These are phyloP conservation scores for Cubamyces lactineus DNA, from an alignment of 768 basidiomycete species.

Conservation along the genomic window DNA sequence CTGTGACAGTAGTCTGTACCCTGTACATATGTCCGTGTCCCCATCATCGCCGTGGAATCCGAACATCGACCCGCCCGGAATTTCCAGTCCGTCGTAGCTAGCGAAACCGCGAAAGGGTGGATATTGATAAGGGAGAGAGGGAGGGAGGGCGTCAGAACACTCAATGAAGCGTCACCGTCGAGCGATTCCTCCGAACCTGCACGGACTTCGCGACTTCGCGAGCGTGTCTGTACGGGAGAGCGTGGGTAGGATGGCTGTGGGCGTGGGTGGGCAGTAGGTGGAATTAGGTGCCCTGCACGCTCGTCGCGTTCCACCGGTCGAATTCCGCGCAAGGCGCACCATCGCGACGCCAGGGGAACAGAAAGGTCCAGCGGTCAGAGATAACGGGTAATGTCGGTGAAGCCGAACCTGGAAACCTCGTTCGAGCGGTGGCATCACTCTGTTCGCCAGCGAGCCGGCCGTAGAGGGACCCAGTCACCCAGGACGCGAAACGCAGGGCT, in stretches of 20 bases:
- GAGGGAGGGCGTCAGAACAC: constrained; percentile 4
- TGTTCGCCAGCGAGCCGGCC: too few species aligned
- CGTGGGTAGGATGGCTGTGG: too few species aligned
- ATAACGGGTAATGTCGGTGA: background rate
- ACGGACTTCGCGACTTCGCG: constrained; percentile 10
- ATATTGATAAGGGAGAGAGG: background rate
- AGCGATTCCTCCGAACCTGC: constrained; percentile 3
- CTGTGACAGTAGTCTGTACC: background rate
- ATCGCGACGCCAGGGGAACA: background rate
- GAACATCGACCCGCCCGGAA: too few species aligned
- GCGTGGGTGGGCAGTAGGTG: too few species aligned
- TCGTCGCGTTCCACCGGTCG: too few species aligned
- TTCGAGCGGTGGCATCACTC: too few species aligned
- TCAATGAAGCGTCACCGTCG: background rate
- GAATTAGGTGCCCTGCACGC: too few species aligned
- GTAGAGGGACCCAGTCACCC: too few species aligned
- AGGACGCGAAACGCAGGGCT: background rate
- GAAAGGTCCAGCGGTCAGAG: background rate
- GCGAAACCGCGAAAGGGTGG: too few species aligned
- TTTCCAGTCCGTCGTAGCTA: background rate
- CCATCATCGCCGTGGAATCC: background rate
- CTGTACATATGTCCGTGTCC: background rate
- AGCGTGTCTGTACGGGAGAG: background rate
- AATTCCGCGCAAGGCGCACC: too few species aligned
- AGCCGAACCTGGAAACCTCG: too few species aligned